A percentile compares a stretch with the other conserved stretches of the same genome.
phyloP scores from a whole-genome alignment of 1,284 basidiomycete species.

The Termitomyces sp. region DNA sequence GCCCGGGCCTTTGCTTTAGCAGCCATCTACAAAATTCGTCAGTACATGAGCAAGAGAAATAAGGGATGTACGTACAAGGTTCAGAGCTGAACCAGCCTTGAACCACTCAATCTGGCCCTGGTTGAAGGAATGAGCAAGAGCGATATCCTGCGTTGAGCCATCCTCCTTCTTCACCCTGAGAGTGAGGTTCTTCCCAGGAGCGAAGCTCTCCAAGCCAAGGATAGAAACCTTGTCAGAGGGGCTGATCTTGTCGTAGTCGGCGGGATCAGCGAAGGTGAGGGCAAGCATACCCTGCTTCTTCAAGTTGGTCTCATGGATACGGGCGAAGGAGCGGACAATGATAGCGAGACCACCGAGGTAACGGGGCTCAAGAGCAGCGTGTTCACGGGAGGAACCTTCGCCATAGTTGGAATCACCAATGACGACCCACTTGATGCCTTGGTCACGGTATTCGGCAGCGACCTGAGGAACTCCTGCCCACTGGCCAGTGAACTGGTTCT shows the following conservation, averaged over 20 bases:
- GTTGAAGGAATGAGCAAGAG: constrained; percentile 79
- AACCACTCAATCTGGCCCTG: constrained; percentile 93
- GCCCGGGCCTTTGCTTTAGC: constrained; percentile 46
- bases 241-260: constrained; percentile 87
- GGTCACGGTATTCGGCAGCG: constrained; percentile 85
- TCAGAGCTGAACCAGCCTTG: constrained; percentile 87
- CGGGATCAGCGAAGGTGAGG: constrained; percentile 82
- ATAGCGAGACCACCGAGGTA: constrained; percentile 95
- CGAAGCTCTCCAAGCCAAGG: constrained; percentile 77
- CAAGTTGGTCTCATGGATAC: constrained; percentile 98
- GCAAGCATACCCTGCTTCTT: constrained; percentile 98
- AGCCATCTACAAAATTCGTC: constrained; percentile 29
- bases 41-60: not conserved
- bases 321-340: constrained; percentile 92
- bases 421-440: constrained; percentile 93
- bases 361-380: constrained; percentile 96
- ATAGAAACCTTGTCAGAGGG: constrained; percentile 84
- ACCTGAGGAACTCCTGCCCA: constrained; percentile 83
- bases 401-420: constrained; percentile 96
- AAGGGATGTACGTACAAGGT: constrained; percentile 50
- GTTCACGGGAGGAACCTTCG: constrained; percentile 97
- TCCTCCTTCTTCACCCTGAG: constrained; percentile 79
- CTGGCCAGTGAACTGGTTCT: constrained; percentile 88
- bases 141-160: constrained; percentile 68
- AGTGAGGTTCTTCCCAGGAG: constrained; percentile 85